A percentile compares a stretch with the other conserved stretches of the same genome.
Conservation (phyloP, 148 eudicot genomes). For the Bassia scoparia region DNA sequence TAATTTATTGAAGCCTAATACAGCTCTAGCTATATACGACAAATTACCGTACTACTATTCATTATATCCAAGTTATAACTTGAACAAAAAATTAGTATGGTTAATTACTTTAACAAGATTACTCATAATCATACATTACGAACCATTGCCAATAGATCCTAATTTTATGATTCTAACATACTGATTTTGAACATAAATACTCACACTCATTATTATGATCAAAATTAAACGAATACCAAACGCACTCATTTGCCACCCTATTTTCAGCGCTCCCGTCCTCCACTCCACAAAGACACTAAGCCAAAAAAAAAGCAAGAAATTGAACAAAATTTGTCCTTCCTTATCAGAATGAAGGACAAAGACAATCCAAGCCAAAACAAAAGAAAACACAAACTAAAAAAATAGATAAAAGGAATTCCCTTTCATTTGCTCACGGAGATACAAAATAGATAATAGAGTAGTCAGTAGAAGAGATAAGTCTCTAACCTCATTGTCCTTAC, state of each 20-base stretch:
- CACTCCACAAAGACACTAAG: neutral
- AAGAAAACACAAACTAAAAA: conserved; percentile 11
- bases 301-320: neutral
- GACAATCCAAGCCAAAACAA: conserved; percentile 16
- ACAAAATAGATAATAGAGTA: neutral
- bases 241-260: neutral
- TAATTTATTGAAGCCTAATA: too few relatives aligned
- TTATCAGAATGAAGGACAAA: conserved; percentile 7
- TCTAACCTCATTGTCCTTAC: conserved; percentile 15
- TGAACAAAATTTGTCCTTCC: neutral
- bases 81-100: too few relatives aligned
- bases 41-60: too few relatives aligned
- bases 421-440: conserved; percentile 20
- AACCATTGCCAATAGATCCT: too few relatives aligned
- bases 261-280: neutral
- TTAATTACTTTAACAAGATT: too few relatives aligned
- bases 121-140: too few relatives aligned
- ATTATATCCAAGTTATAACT: too few relatives aligned
- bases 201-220: too few relatives aligned
- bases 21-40: too few relatives aligned
- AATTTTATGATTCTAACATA: too few relatives aligned
- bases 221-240: neutral
- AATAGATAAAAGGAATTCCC: neutral
- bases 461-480: neutral
- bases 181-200: too few relatives aligned